Base-by-base conservation (phyloP, 805 yeast genomes). In the Ogataea populi-albae region DNA sequence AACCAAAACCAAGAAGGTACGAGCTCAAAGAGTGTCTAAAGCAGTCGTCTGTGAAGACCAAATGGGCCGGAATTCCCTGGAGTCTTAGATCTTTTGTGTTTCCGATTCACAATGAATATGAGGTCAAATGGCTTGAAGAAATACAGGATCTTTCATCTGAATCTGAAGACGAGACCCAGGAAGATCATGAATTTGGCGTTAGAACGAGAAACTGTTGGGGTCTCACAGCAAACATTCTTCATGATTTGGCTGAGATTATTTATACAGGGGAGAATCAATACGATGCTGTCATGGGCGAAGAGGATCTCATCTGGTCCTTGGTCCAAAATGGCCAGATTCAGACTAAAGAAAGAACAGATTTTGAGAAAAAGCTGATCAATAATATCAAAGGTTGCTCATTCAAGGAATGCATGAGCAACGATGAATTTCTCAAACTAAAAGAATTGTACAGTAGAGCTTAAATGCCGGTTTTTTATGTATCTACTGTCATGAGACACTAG, bases 131-230 rank as follows among this genome's bases (percentile, higher is more conserved):
- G 91, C 60, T 84, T 11, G 69, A 71, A 22, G 77, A 71, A 14
- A 67, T 82, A 32, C 75, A 69, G 35, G 78, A 81, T 46, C 60
- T 79, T 19, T 78, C 81, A 15, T 67, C 81, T 0, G 81, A 76
- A 21, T 75, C 72, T 8, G 81, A 73, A 37, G 61, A 57, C 43
- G 67, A 59, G 28, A 42, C 63, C 19, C 53, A 52, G 39, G 55
- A 51, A 23, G 59, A 57, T 46, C 61, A 57, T 31, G 61, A 64
- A 55, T 71, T 46, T 52, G 75, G 55, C 22, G 57, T 54, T 15
- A 66, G 70, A 37, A 70, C 79, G 24, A 76, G 83, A 50, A 84
- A 82, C 50, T 79, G 85, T 4, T 84, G 93, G 94, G 94, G 94
- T 1, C 61, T 84, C 23, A 84, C 93, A 0, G 91, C 89, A 3